A percentile compares a stretch with the other conserved stretches of the same genome.
Evolutionary conservation across 352 stramenopile genomes (phyloP).

Genomic region (Pythium utonaiense): DNA sequence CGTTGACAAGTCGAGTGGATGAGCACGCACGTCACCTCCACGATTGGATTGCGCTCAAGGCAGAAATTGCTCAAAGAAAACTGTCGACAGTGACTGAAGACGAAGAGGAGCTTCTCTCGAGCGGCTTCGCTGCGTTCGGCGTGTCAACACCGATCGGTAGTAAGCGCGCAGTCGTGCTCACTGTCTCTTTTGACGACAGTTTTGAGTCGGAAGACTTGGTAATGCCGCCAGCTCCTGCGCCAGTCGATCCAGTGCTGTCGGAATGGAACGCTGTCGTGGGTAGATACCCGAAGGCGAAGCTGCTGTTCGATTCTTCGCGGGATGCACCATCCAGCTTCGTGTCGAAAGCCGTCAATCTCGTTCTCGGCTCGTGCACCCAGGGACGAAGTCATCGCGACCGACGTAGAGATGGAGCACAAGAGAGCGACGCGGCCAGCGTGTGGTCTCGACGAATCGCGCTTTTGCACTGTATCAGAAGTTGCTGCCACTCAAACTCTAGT

Average conservation of each 20-base stretch:
- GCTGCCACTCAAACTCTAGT: conserved; percentile 41
- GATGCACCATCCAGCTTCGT: neutral
- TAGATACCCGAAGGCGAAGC: conserved; percentile 8
- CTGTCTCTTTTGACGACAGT: conserved; percentile 12
- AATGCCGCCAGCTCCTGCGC: neutral
- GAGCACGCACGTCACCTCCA: neutral
- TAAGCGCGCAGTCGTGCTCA: neutral
- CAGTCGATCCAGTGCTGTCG: neutral
- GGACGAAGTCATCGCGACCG: neutral
- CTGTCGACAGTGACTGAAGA: neutral
- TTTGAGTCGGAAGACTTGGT: conserved; percentile 4
- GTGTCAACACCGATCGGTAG: neutral
- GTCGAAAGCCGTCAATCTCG: conserved; percentile 12
- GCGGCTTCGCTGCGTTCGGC: conserved; percentile 11
- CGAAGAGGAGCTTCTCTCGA: conserved; percentile 16
- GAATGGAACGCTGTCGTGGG: conserved; percentile 11
- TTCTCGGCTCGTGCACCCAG: conserved; percentile 7
- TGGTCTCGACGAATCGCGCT: conserved; percentile 49
- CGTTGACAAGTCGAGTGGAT: neutral
- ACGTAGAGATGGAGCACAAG: neutral
- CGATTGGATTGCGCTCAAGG: conserved; percentile 2
- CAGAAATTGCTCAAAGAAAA: neutral
- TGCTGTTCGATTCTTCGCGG: neutral
- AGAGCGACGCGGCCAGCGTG: conserved; percentile 9
- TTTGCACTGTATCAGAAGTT: conserved; percentile 41